Percentiles rank a stretch among this genome's conserved stretches.
These are phyloP conservation scores for Platanus orientalis DNA, from an alignment of 164 flowering plant species.

Conservation along the genomic window DNA sequence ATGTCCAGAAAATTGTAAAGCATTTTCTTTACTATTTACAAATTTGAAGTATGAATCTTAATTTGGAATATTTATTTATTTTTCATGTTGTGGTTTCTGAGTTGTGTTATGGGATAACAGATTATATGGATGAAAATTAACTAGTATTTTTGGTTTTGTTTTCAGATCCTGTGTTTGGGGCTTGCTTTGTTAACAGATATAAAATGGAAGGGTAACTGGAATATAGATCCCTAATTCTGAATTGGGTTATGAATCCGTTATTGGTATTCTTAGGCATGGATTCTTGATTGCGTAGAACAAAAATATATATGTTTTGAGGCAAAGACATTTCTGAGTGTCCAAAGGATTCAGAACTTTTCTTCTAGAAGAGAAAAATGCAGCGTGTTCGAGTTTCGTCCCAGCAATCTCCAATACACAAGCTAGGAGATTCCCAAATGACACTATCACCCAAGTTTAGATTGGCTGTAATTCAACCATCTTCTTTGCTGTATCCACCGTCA, in stretches of 20 bases:
- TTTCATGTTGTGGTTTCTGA: neutral
- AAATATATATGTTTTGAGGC: neutral
- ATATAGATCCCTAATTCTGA: neutral
- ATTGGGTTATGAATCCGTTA: neutral
- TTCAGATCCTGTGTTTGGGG: too few relatives aligned
- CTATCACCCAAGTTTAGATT: constrained; percentile 76
- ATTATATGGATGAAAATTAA: neutral
- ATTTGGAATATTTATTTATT: neutral
- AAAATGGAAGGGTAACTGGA: neutral
- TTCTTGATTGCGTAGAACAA: neutral
- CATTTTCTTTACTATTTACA: neutral
- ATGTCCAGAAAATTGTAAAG: too few relatives aligned
- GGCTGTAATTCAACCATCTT: constrained; percentile 35
- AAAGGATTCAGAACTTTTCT: neutral
- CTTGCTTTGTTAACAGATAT: neutral
- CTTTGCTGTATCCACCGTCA: constrained; percentile 26
- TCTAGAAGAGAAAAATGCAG: constrained; percentile 49
- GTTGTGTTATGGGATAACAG: neutral
- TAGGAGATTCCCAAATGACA: constrained; percentile 85
- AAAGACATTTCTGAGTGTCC: neutral
- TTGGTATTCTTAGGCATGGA: neutral
- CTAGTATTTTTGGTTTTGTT: neutral
- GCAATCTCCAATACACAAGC: constrained; percentile 66
- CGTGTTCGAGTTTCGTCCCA: constrained; percentile 76
- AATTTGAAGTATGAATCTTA: neutral